A percentile compares a stretch with the other conserved stretches of the same genome.
Conservation (phyloP, 176 grass and related monocot genomes). For the Cenchrus fungigraminus region DNA sequence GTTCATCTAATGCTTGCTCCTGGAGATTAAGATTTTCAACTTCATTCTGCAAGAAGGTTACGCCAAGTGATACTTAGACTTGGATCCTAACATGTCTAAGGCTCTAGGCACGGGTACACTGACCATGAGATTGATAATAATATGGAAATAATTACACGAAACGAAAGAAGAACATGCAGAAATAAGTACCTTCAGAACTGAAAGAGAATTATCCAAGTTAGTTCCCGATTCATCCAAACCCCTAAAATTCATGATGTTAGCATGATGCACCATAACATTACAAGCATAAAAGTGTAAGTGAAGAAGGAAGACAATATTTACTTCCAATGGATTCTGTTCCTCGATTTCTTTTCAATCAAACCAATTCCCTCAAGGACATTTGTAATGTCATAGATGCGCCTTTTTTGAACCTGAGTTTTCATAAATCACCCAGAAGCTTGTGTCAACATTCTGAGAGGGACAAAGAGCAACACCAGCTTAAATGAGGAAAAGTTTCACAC, state of each 20-base stretch:
- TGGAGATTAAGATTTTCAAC: slow-evolving; percentile 69
- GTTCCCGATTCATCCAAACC: slow-evolving; percentile 57
- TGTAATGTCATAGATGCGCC: slow-evolving; percentile 97
- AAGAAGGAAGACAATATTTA: slow-evolving; percentile 48
- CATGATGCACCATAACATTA: slow-evolving; percentile 36
- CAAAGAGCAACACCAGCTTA: slow-evolving; percentile 19
- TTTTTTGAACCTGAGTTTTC: slow-evolving; percentile 76
- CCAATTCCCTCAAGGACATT: slow-evolving; percentile 99
- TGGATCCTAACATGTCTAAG: slow-evolving; percentile 1
- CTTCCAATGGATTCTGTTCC: slow-evolving; percentile 87
- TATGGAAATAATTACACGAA: slow-evolving; percentile 30
- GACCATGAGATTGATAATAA: slow-evolving; percentile 3
- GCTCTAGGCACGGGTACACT: neutral
- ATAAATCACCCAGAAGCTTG: slow-evolving; percentile 39
- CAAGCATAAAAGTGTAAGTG: slow-evolving; percentile 35
- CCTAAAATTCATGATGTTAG: slow-evolving; percentile 53
- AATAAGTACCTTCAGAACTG: slow-evolving; percentile 69
- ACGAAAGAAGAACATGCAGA: neutral
- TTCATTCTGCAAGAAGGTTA: slow-evolving; percentile 65
- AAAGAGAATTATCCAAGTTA: slow-evolving; percentile 60
- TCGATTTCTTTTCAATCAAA: slow-evolving; percentile 91
- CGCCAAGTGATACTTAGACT: slow-evolving; percentile 30
- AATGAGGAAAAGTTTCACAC: slow-evolving; percentile 40
- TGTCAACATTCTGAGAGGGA: slow-evolving; percentile 25
- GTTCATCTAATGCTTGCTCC: slow-evolving; percentile 72